These are phyloP conservation scores for Funneliformis geosporum DNA, from an alignment of 192 early-diverging fungal genomes.

Conservation along the genomic window DNA sequence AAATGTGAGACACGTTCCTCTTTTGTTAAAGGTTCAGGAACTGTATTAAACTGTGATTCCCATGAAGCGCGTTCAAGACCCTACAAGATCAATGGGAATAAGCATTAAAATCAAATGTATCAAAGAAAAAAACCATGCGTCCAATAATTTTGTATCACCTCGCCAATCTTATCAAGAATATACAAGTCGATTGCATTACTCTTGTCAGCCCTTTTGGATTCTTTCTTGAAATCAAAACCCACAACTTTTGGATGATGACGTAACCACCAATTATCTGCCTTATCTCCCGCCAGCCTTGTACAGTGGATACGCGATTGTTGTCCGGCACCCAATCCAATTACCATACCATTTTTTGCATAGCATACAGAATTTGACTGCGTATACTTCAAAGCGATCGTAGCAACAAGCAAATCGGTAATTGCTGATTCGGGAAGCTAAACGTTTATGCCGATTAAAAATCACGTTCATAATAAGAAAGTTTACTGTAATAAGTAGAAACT, in stretches of 20 bases:
- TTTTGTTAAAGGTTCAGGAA: conserved; percentile 78
- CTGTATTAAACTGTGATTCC: conserved; percentile 76
- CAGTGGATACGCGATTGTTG: conserved; percentile 99
- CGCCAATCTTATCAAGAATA: conserved; percentile 86
- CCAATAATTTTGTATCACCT: conserved; percentile 43
- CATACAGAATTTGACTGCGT: conserved; percentile 99
- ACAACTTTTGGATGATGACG: conserved; percentile 96
- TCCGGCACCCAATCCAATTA: conserved; percentile 95
- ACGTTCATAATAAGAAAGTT: background rate
- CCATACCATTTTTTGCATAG: conserved; percentile 97
- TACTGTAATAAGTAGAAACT: too few species aligned
- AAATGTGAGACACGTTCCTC: conserved; percentile 81
- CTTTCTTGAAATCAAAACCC: conserved; percentile 82
- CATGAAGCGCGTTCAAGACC: conserved; percentile 69
- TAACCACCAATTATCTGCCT: conserved; percentile 99
- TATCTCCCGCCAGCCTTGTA: conserved; percentile 97
- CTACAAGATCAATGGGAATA: conserved; percentile 3
- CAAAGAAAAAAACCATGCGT: background rate
- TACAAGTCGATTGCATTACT: conserved; percentile 97
- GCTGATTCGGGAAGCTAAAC: background rate
- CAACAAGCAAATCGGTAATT: conserved; percentile 60
- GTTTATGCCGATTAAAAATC: background rate
- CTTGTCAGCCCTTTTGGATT: conserved; percentile 90
- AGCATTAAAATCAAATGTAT: background rate
- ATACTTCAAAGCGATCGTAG: conserved; percentile 98